Conservation (phyloP, 257 asterid species). For the Henckelia pumila region DNA sequence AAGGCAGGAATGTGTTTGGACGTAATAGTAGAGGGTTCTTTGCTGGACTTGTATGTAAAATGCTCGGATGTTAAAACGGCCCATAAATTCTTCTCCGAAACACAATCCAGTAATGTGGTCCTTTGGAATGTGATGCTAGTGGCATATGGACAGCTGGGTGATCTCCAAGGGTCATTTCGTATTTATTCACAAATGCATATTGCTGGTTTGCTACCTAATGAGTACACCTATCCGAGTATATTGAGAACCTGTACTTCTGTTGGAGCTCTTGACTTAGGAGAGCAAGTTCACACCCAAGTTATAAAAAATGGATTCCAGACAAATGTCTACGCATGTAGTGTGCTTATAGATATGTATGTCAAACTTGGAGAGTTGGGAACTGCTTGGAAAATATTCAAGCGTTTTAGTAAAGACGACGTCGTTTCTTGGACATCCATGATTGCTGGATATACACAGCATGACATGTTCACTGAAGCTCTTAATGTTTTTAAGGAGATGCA, state of each 20-base stretch:
- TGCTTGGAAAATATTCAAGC: constrained; percentile 65
- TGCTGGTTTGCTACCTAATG: constrained; percentile 65
- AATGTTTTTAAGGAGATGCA: constrained; percentile 67
- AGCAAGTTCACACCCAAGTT: constrained; percentile 76
- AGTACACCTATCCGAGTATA: constrained; percentile 81
- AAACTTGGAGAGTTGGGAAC: constrained; percentile 63
- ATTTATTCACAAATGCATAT: constrained; percentile 57
- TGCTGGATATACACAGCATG: constrained; percentile 72
- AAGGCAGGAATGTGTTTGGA: constrained; percentile 78
- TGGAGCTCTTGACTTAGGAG: constrained; percentile 71
- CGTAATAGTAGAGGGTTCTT: constrained; percentile 75
- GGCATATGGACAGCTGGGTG: constrained; percentile 78
- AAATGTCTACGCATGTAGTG: constrained; percentile 77
- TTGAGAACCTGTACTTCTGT: constrained; percentile 71
- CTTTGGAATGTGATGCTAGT: constrained; percentile 91
- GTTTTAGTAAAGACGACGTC: constrained; percentile 61
- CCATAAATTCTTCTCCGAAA: constrained; percentile 48
- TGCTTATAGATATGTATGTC: constrained; percentile 85
- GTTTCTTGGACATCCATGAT: constrained; percentile 91
- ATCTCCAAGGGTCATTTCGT: constrained; percentile 54
- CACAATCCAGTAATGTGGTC: constrained; percentile 60
- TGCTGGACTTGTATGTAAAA: constrained; percentile 79
- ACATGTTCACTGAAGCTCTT: constrained; percentile 61
- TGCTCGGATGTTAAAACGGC: constrained; percentile 70
- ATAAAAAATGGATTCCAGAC: constrained; percentile 70